Evolutionary conservation across 2,329 filamentous ascomycete species (phyloP), one percentile per base, ranked within the genome.

Genomic region (Dendryphion nanum): DNA sequence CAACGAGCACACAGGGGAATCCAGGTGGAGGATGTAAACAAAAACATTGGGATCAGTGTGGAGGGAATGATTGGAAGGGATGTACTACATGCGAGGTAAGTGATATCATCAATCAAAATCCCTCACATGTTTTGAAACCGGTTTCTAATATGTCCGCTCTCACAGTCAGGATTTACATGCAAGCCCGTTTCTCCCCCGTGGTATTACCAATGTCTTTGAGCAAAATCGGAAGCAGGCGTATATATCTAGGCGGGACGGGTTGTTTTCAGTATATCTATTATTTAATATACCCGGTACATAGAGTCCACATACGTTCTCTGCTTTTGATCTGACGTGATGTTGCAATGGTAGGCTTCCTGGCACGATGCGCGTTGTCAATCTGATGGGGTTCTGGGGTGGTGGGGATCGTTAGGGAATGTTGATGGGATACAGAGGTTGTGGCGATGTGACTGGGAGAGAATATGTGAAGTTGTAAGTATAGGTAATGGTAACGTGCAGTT

Each of bases 41-140:
- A 29, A 60, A 59, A 37, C 57, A 59, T 33, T 60, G 55, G 56
- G 57, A 60, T 43, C 52, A 56, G 38, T 60, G 57, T 34, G 57
- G 53, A 33, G 53, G 57, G 13, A 41, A 56, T 5, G 44, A 59
- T 33, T 60, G 55, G 57, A 58, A 57, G 16, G 57, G 55, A 3
- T 59, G 53, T 40, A 57, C 52, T 7, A 45, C 51, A 24, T 59
- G 53, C 39, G 55, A 54, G 44, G 55, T 57, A 50, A 18, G 48
- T 53, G 4, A 30, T 13, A 6, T 30, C 13, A 8, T 15, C 15
- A n/a, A 6, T 38, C 10, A 30, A 13, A 30, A 14, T 13, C 10
- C n/a, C n/a, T n/a, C n/a, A n/a, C n/a, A n/a, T n/a, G n/a, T n/a
- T n/a, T n/a, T n/a, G n/a, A 30, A 30, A 14, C 10, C 36, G 18